phyloP scores from a whole-genome alignment of 768 basidiomycete species.

The Collybiopsis luxurians region DNA sequence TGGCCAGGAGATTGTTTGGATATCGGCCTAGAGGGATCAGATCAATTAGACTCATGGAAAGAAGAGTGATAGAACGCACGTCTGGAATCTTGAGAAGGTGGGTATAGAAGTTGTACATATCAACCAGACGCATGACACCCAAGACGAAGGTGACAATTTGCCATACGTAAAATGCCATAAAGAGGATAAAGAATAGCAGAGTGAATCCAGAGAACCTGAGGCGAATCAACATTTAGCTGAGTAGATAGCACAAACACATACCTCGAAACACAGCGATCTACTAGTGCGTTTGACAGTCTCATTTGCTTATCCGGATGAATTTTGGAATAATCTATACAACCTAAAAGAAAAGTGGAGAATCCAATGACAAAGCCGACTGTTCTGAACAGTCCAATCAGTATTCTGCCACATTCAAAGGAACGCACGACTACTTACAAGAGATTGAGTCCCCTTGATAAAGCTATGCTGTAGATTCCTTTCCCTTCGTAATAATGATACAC shows the following conservation, averaged over 20 bases:
- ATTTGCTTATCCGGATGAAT: slow-evolving; percentile 66
- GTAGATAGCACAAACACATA: slow-evolving; percentile 31
- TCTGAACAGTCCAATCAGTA: slow-evolving; percentile 43
- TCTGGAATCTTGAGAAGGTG: slow-evolving; percentile 93
- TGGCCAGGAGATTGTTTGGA: slow-evolving; percentile 97
- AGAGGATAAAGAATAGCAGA: slow-evolving; percentile 78
- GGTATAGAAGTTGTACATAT: slow-evolving; percentile 97
- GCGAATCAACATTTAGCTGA: slow-evolving; percentile 3
- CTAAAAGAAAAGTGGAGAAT: slow-evolving; percentile 96
- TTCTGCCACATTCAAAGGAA: slow-evolving; percentile 10
- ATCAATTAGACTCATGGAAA: slow-evolving; percentile 9
- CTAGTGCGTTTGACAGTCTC: slow-evolving; percentile 76
- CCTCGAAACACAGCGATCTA: slow-evolving; percentile 83
- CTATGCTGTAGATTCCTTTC: slow-evolving; percentile 95
- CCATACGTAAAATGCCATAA: slow-evolving; percentile 87
- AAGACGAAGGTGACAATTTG: slow-evolving; percentile 79
- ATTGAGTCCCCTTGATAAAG: slow-evolving; percentile 86
- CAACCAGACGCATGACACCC: slow-evolving; percentile 74
- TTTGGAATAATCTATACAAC: slow-evolving; percentile 90
- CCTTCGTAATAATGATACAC: slow-evolving; percentile 96
- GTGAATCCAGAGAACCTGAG: slow-evolving; percentile 81
- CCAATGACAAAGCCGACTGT: slow-evolving; percentile 97
- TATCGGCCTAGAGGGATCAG: slow-evolving; percentile 67
- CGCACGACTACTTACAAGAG: slow-evolving; percentile 70
- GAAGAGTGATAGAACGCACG: slow-evolving; percentile 41